Evolutionary conservation across 352 stramenopile genomes (phyloP).

Genomic region (Globisporangium cystogenes): DNA sequence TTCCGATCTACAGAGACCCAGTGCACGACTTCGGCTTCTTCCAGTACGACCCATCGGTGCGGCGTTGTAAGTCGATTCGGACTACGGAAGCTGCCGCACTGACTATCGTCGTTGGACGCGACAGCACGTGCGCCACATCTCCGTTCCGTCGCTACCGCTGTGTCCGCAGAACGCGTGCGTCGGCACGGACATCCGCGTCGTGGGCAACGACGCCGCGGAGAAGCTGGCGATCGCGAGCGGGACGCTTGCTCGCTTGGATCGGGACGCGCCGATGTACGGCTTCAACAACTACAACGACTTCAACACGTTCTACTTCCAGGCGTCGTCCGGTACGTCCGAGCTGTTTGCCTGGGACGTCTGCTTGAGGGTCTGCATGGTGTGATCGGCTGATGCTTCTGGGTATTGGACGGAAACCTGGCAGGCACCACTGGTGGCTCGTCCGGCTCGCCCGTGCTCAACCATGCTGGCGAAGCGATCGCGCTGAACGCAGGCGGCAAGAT

Average conservation of each 20-base stretch:
- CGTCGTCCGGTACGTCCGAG: slow-evolving; percentile 55
- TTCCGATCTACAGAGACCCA: slow-evolving; percentile 89
- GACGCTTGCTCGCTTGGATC: slow-evolving; percentile 89
- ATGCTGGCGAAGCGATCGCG: slow-evolving; percentile 84
- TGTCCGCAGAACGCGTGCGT: slow-evolving; percentile 81
- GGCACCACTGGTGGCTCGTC: slow-evolving; percentile 82
- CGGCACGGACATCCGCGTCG: slow-evolving; percentile 90
- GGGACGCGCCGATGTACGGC: slow-evolving; percentile 86
- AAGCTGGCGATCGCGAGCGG: slow-evolving; percentile 90
- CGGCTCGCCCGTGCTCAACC: slow-evolving; percentile 86
- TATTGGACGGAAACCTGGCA: too few relatives aligned
- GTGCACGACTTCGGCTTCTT: slow-evolving; percentile 94
- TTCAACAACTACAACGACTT: slow-evolving; percentile 92
- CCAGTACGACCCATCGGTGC: slow-evolving; percentile 81
- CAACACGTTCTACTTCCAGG: slow-evolving; percentile 93
- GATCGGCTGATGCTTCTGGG: too few relatives aligned
- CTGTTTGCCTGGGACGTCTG: too few relatives aligned
- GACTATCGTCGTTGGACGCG: neutral
- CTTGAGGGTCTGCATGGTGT: too few relatives aligned
- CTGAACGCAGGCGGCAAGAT: slow-evolving; percentile 90
- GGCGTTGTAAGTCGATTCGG: neutral
- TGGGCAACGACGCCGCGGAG: slow-evolving; percentile 91
- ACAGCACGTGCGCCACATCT: slow-evolving; percentile 84
- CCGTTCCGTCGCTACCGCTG: slow-evolving; percentile 71
- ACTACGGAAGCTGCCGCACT: neutral